phyloP scores from a whole-genome alignment of 345 rosid species.

The Triadica sebifera region DNA sequence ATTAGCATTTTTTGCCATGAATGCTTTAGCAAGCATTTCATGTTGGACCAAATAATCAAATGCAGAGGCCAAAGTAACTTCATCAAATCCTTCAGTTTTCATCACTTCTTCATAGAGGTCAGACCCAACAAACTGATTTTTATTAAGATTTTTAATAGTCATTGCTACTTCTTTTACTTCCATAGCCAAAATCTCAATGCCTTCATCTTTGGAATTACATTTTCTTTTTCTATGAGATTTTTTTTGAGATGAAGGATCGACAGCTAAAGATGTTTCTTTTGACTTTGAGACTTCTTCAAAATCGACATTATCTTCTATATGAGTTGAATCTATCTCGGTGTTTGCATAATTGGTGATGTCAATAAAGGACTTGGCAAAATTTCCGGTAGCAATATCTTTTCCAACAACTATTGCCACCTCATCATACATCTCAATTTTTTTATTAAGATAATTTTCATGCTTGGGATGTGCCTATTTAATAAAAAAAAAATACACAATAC shows the following conservation, averaged over 20 bases:
- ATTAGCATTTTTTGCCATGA: background rate
- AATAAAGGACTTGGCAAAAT: constrained; percentile 17
- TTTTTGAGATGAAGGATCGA: background rate
- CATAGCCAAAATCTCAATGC: background rate
- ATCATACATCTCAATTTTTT: no score
- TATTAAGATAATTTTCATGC: background rate
- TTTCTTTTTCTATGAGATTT: background rate
- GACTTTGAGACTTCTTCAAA: background rate
- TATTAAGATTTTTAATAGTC: background rate
- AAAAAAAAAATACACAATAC: background rate
- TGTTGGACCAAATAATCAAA: constrained; percentile 4
- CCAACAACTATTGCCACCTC: no score
- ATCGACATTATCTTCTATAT: background rate
- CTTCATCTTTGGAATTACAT: background rate
- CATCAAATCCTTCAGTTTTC: background rate
- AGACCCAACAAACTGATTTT: background rate
- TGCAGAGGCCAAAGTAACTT: background rate
- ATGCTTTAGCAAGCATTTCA: background rate
- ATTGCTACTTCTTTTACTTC: background rate
- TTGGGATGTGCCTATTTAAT: background rate
- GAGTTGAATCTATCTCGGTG: background rate
- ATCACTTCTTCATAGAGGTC: background rate
- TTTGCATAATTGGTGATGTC: background rate
- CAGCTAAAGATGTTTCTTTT: background rate
- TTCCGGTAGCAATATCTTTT: background rate